phyloP scores from a whole-genome alignment of 345 rosid genomes.

The Eucalyptus curtisii region DNA sequence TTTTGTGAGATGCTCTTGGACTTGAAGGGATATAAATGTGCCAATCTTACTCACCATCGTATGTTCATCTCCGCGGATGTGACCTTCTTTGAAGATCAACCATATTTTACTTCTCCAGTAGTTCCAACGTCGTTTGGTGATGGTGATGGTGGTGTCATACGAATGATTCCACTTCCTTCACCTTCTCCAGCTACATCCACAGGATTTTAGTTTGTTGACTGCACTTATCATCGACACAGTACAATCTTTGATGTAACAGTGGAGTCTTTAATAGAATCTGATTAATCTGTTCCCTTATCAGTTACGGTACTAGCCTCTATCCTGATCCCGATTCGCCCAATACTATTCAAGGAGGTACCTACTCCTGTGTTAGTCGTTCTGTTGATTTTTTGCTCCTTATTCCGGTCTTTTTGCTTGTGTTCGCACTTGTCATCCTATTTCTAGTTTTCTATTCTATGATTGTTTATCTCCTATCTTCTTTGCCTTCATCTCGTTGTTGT shows the following conservation, averaged over 20 bases:
- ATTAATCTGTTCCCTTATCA: neutral
- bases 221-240: too few relatives aligned
- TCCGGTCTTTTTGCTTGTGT: neutral
- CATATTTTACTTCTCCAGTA: neutral
- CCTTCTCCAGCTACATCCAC: neutral
- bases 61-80: neutral
- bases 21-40: neutral
- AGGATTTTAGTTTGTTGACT: neutral
- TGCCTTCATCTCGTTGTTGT: too few relatives aligned
- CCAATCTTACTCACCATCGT: neutral
- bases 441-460: neutral
- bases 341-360: neutral
- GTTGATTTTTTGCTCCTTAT: neutral
- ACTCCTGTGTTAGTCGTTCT: neutral
- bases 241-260: too few relatives aligned
- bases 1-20: neutral
- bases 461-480: neutral
- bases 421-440: neutral
- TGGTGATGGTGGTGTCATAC: neutral
- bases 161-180: neutral
- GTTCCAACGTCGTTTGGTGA: too few relatives aligned
- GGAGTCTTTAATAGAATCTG: too few relatives aligned
- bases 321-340: neutral
- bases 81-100: neutral
- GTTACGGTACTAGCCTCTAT: neutral